phyloP scores from a whole-genome alignment of 2,329 filamentous ascomycete genomes.

The Salinomyces thailandicus region DNA sequence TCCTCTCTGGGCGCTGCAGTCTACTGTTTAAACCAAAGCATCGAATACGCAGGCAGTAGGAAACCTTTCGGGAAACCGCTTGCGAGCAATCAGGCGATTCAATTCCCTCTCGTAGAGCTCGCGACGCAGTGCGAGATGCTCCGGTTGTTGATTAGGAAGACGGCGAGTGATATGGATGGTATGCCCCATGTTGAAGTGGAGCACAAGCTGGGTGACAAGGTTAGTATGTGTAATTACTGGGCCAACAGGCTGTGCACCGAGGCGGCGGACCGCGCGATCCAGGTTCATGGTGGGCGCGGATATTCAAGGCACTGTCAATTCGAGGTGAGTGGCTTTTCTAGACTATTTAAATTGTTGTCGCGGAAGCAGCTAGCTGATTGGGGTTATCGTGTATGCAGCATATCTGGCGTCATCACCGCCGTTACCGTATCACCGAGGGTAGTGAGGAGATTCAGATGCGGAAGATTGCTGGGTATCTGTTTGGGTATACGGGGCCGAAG shows the following conservation, averaged over 20 bases:
- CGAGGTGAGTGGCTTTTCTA: slow-evolving; percentile 31
- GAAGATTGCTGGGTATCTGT: slow-evolving; percentile 51
- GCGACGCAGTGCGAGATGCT: slow-evolving; percentile 54
- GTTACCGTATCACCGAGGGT: slow-evolving; percentile 54
- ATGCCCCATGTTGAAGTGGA: slow-evolving; percentile 47
- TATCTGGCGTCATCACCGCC: slow-evolving; percentile 53
- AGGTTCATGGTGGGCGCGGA: slow-evolving; percentile 51
- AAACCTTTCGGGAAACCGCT: slow-evolving; percentile 47
- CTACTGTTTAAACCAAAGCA: slow-evolving; percentile 49
- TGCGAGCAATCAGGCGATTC: slow-evolving; percentile 51
- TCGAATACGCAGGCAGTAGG: slow-evolving; percentile 46
- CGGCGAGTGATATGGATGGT: slow-evolving; percentile 51
- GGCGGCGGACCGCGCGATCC: slow-evolving; percentile 52
- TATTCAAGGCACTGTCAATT: slow-evolving; percentile 51
- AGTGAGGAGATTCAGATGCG: slow-evolving; percentile 57
- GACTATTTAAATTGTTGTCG: too few species aligned
- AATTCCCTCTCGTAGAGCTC: slow-evolving; percentile 54
- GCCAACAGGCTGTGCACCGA: slow-evolving; percentile 51
- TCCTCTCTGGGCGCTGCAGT: slow-evolving; percentile 49
- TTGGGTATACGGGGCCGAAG: slow-evolving; percentile 32
- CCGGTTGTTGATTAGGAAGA: slow-evolving; percentile 49
- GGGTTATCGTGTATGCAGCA: too few species aligned
- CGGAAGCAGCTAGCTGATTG: too few species aligned
- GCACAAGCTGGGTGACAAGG: slow-evolving; percentile 48
- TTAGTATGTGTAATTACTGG: slow-evolving; percentile 58